Percentiles rank a stretch among this genome's conserved stretches.
Evolutionary conservation across 208 protist genomes (phyloP).

Genomic region (Leishmania mexicana): DNA sequence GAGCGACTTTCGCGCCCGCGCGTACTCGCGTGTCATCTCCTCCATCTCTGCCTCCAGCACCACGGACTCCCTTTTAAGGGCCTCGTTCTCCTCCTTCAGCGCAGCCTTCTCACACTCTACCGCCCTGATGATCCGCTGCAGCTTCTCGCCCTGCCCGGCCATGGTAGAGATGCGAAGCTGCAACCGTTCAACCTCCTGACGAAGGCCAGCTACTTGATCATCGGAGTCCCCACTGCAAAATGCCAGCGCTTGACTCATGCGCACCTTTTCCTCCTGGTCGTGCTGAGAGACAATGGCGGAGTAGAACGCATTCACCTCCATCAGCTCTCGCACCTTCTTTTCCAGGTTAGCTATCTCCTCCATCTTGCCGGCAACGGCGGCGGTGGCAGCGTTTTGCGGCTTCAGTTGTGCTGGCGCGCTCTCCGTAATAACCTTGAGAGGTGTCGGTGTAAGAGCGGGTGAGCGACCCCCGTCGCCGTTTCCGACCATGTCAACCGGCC

Average conservation of each 20-base stretch:
- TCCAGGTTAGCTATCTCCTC: slow-evolving; percentile 68
- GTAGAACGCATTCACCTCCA: slow-evolving; percentile 84
- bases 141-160: slow-evolving; percentile 42
- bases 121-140: slow-evolving; percentile 43
- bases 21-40: slow-evolving; percentile 39
- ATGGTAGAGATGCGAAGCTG: slow-evolving; percentile 36
- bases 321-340: slow-evolving; percentile 66
- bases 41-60: slow-evolving; percentile 51
- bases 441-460: slow-evolving; percentile 7
- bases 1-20: slow-evolving; percentile 15
- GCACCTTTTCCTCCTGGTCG: slow-evolving; percentile 58
- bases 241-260: slow-evolving; percentile 17
- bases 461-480: slow-evolving; percentile 5
- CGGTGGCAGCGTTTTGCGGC: slow-evolving; percentile 22
- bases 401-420: not conserved
- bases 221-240: not conserved
- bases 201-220: slow-evolving; percentile 22
- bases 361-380: slow-evolving; percentile 42
- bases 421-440: slow-evolving; percentile 11
- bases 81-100: slow-evolving; percentile 39
- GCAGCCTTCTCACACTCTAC: slow-evolving; percentile 38
- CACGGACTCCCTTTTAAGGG: slow-evolving; percentile 40
- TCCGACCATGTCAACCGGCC: not conserved
- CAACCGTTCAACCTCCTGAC: slow-evolving; percentile 28
- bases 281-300: slow-evolving; percentile 77